These are phyloP conservation scores for Alternaria rosae DNA, from an alignment of 2,329 filamentous ascomycete genomes.

Conservation along the genomic window DNA sequence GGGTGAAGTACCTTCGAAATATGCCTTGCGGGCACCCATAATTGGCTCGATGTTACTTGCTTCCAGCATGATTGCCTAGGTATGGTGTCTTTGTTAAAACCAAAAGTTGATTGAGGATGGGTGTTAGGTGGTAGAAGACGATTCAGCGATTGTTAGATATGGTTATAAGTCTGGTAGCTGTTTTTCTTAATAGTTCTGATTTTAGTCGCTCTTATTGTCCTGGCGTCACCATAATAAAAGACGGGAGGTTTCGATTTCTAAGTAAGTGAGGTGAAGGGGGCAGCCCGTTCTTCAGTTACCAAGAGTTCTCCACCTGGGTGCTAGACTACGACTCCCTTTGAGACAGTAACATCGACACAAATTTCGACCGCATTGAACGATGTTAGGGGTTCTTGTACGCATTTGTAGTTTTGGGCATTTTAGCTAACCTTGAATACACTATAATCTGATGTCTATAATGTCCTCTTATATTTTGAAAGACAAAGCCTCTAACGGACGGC, in stretches of 20 bases:
- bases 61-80: not conserved
- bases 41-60: not conserved
- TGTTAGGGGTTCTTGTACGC: not conserved
- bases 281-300: not conserved
- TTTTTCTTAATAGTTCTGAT: not conserved
- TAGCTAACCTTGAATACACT: not conserved
- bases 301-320: not conserved
- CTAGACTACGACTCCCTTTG: not conserved
- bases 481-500: not conserved
- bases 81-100: not conserved
- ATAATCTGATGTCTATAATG: not conserved
- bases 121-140: not conserved
- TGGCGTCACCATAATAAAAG: not conserved
- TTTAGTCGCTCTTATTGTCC: not conserved
- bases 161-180: not conserved
- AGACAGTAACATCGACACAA: not conserved
- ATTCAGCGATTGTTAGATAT: not conserved
- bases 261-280: not conserved
- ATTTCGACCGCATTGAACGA: not conserved
- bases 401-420: fast-evolving
- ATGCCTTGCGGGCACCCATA: not conserved
- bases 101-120: not conserved
- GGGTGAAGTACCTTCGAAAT: not conserved
- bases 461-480: not conserved
- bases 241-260: not conserved